Evolutionary conservation across 495 filamentous ascomycete genomes (phyloP).

Genomic region (Podospora pseudopauciseta): DNA sequence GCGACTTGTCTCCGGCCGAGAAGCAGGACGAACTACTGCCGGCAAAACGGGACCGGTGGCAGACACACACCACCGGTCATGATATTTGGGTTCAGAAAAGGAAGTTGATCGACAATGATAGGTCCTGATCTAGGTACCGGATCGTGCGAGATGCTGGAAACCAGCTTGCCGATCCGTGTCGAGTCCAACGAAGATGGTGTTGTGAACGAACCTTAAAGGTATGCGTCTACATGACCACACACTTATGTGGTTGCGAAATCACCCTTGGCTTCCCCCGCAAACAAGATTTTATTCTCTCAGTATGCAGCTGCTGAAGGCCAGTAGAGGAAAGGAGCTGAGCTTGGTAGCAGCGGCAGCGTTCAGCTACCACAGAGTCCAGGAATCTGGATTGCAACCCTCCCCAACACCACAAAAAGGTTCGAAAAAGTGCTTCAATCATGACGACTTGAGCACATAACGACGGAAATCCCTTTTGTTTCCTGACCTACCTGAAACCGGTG

Average conservation of each 20-base stretch:
- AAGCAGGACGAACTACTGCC: background rate
- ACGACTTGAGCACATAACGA: too few species aligned
- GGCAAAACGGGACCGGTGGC: background rate
- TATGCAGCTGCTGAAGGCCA: background rate
- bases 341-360: background rate
- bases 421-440: background rate
- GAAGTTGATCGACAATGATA: background rate
- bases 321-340: conserved; percentile 2
- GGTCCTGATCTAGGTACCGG: background rate
- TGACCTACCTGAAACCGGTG: background rate
- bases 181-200: background rate
- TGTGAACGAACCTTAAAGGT: background rate
- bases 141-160: background rate
- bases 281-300: background rate
- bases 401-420: background rate
- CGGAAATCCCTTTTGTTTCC: background rate
- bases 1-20: conserved; percentile 3
- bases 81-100: background rate
- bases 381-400: conserved; percentile 1
- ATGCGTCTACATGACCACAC: background rate
- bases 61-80: background rate
- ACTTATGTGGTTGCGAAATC: background rate
- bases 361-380: background rate
- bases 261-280: background rate
- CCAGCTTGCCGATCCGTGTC: background rate